These are phyloP conservation scores for Colletotrichum sp. DNA, from an alignment of 2,329 filamentous ascomycete species.

Conservation along the genomic window DNA sequence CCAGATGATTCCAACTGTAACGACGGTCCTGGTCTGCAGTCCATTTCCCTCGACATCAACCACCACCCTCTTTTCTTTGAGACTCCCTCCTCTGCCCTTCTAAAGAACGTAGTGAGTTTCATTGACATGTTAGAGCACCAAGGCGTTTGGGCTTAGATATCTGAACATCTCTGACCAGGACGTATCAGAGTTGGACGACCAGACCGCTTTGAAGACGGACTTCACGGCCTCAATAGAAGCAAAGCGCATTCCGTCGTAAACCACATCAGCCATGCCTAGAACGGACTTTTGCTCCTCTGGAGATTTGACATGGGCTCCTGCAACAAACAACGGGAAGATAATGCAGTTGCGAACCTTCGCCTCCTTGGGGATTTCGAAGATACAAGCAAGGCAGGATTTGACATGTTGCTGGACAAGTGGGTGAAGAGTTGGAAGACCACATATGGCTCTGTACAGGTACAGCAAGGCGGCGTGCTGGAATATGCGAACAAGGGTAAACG, in stretches of 20 bases:
- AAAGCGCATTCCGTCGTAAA: constrained; percentile 36
- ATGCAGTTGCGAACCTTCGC: constrained; percentile 43
- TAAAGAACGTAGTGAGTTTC: not conserved
- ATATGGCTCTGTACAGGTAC: constrained; percentile 32
- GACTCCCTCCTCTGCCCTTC: not conserved
- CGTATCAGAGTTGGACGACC: not conserved
- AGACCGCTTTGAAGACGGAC: constrained; percentile 16
- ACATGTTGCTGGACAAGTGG: constrained; percentile 44
- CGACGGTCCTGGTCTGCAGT: not conserved
- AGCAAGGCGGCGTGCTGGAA: constrained; percentile 45
- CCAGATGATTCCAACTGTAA: not conserved
- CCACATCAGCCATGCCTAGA: constrained; percentile 21
- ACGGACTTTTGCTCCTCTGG: constrained; percentile 29
- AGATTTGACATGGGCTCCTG: constrained; percentile 37
- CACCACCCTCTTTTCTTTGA: not conserved
- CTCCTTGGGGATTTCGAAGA: constrained; percentile 37
- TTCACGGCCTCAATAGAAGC: constrained; percentile 35
- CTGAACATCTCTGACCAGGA: not conserved
- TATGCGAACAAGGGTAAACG: constrained; percentile 38
- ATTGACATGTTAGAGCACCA: not conserved
- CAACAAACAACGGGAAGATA: constrained; percentile 40
- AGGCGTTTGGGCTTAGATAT: not conserved
- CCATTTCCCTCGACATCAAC: not conserved
- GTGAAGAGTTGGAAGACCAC: constrained; percentile 40
- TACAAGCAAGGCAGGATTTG: constrained; percentile 37